phyloP scores from a whole-genome alignment of 768 basidiomycete genomes.

The Leccinum aurantiacum region DNA sequence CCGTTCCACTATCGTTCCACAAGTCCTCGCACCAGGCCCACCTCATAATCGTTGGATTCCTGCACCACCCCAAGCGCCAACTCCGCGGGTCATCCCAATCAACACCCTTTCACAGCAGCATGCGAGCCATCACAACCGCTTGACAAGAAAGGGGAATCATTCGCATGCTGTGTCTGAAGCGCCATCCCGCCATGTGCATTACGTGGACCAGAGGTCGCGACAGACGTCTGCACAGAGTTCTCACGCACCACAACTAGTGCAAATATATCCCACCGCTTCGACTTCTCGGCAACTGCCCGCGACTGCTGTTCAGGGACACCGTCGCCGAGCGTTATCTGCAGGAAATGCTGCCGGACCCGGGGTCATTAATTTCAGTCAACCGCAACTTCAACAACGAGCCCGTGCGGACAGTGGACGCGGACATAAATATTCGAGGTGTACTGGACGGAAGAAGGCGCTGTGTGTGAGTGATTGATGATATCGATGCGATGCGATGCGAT shows the following conservation, averaged over 20 bases:
- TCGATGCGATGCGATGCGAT: neutral
- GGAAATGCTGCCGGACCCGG: constrained; percentile 12
- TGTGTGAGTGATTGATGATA: constrained; percentile 31
- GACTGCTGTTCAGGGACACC: constrained; percentile 11
- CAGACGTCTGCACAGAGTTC: constrained; percentile 9
- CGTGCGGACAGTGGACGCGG: constrained; percentile 15
- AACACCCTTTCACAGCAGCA: constrained; percentile 8
- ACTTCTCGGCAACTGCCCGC: neutral
- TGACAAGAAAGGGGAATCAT: constrained; percentile 2
- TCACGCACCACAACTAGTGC: neutral
- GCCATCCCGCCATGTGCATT: constrained; percentile 29
- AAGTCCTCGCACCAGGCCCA: neutral
- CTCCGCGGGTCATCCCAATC: constrained; percentile 4
- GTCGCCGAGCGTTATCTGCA: constrained; percentile 23
- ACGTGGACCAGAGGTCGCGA: constrained; percentile 19
- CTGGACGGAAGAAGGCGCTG: constrained; percentile 52
- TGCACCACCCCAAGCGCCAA: constrained; percentile 2
- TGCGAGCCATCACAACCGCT: constrained; percentile 1
- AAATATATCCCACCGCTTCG: constrained; percentile 3
- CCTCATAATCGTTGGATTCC: neutral
- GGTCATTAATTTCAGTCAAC: constrained; percentile 2
- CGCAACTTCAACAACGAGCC: constrained; percentile 5
- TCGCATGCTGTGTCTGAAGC: constrained; percentile 16
- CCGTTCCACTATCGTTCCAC: constrained; percentile 16
- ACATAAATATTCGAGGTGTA: constrained; percentile 49